Conservation (phyloP, 345 rosid genomes). For the Syzygium jambos region DNA sequence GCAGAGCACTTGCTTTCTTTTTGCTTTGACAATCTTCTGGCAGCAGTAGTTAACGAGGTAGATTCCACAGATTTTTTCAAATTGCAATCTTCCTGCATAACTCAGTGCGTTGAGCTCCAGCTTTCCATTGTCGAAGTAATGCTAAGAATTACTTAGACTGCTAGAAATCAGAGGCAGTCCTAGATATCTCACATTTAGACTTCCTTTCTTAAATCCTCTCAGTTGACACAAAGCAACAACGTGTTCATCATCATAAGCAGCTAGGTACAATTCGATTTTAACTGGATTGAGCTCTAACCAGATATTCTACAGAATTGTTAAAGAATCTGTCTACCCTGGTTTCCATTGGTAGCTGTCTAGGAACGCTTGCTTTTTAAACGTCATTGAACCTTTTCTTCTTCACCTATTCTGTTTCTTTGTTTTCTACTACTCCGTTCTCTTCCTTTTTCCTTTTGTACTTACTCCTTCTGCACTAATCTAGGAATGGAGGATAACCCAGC, state of each 20-base stretch:
- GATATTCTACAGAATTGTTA: not conserved
- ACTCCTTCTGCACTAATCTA: not conserved
- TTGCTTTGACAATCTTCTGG: not conserved
- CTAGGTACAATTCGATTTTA: not conserved
- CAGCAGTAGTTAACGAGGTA: not conserved
- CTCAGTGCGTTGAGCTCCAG: not conserved
- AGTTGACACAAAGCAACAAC: not conserved
- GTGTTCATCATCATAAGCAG: not conserved
- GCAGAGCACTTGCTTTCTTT: not conserved
- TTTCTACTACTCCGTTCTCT: not conserved
- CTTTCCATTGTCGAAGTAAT: not conserved
- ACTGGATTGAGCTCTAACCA: not conserved
- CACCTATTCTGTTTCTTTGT: not conserved
- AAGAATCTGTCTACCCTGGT: not conserved
- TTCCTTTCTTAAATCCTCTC: not conserved
- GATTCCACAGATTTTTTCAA: not conserved
- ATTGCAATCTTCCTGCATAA: not conserved
- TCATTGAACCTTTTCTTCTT: not conserved
- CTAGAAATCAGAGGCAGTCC: not conserved
- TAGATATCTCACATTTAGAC: not conserved
- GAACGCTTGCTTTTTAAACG: not conserved
- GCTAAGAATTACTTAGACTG: not conserved
- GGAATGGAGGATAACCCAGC: not conserved
- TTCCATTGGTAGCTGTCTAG: not conserved
- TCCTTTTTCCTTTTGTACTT: not conserved